phyloP scores from a whole-genome alignment of 2,329 filamentous ascomycete genomes.

The Herpotrichia juniperi region DNA sequence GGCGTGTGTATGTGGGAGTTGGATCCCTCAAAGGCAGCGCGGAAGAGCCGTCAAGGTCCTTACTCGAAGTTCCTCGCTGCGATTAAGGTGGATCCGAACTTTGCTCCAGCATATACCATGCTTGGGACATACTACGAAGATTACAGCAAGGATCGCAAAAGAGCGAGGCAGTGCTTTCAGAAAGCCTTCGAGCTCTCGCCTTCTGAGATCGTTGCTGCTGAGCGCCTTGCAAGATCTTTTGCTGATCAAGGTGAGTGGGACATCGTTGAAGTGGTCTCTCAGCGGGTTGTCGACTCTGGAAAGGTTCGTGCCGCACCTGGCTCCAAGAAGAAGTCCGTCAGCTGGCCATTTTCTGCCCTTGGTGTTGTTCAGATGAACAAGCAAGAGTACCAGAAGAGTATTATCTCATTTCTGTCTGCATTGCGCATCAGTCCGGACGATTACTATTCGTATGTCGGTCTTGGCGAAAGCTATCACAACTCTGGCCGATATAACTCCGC shows the following conservation, averaged over 20 bases:
- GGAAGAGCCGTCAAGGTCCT: slow-evolving; percentile 80
- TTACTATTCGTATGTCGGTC: slow-evolving; percentile 94
- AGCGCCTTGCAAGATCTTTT: slow-evolving; percentile 83
- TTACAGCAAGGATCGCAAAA: slow-evolving; percentile 83
- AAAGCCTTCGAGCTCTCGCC: slow-evolving; percentile 94
- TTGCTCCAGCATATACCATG: slow-evolving; percentile 88
- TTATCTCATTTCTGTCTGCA: slow-evolving; percentile 90
- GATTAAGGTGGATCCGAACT: slow-evolving; percentile 84
- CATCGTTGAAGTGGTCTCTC: slow-evolving; percentile 88
- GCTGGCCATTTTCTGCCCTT: slow-evolving; percentile 93
- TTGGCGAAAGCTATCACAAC: slow-evolving; percentile 97
- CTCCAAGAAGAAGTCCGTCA: slow-evolving; percentile 89
- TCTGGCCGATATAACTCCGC: slow-evolving; percentile 94
- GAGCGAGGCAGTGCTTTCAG: slow-evolving; percentile 91
- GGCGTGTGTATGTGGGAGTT: slow-evolving; percentile 87
- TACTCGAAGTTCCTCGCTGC: slow-evolving; percentile 84
- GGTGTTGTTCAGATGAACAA: slow-evolving; percentile 95
- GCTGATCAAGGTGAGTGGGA: slow-evolving; percentile 95
- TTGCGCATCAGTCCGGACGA: slow-evolving; percentile 82
- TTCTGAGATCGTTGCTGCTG: slow-evolving; percentile 83
- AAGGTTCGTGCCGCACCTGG: slow-evolving; percentile 89
- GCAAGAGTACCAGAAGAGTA: slow-evolving; percentile 85
- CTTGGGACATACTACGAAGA: slow-evolving; percentile 91
- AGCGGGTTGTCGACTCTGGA: slow-evolving; percentile 92
- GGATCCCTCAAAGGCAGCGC: slow-evolving; percentile 73